phyloP scores from a whole-genome alignment of 2,329 filamentous ascomycete genomes.

The Periconia sp. region DNA sequence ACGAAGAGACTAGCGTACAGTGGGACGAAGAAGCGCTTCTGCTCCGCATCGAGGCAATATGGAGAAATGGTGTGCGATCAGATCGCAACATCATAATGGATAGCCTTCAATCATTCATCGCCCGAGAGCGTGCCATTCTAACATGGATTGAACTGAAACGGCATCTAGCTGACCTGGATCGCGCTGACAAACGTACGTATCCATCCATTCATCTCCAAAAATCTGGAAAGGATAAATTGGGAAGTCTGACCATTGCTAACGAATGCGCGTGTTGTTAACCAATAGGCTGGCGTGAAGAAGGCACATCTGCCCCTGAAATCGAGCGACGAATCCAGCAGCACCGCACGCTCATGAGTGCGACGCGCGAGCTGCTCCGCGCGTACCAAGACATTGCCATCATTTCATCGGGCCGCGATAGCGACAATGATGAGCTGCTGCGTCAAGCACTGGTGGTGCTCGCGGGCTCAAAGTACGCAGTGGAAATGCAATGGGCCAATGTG shows the following conservation, averaged over 20 bases:
- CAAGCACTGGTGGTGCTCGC: conserved; percentile 38
- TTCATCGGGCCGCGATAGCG: conserved; percentile 19
- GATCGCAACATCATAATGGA: conserved; percentile 28
- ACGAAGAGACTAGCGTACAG: conserved; percentile 21
- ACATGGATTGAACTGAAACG: conserved; percentile 39
- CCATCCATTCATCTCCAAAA: background rate
- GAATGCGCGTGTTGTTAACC: background rate
- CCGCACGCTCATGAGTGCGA: conserved; percentile 35
- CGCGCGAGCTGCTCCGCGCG: conserved; percentile 32
- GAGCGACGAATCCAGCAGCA: conserved; percentile 37
- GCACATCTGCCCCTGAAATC: conserved; percentile 28
- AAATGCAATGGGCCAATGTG: conserved; percentile 35
- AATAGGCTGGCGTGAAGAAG: conserved; percentile 35
- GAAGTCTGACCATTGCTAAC: background rate
- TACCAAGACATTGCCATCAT: conserved; percentile 34
- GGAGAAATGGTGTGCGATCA: conserved; percentile 33
- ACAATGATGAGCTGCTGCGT: conserved; percentile 34
- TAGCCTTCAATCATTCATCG: conserved; percentile 33
- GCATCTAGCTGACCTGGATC: conserved; percentile 36
- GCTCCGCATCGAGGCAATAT: conserved; percentile 30
- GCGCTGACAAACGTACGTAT: conserved; percentile 34
- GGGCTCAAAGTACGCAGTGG: conserved; percentile 32
- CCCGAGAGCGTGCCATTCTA: conserved; percentile 35
- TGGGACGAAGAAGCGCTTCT: conserved; percentile 35
- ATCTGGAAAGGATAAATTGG: background rate